phyloP scores from a whole-genome alignment of 2,329 filamentous ascomycete genomes.

The Sporothrix humicola region DNA sequence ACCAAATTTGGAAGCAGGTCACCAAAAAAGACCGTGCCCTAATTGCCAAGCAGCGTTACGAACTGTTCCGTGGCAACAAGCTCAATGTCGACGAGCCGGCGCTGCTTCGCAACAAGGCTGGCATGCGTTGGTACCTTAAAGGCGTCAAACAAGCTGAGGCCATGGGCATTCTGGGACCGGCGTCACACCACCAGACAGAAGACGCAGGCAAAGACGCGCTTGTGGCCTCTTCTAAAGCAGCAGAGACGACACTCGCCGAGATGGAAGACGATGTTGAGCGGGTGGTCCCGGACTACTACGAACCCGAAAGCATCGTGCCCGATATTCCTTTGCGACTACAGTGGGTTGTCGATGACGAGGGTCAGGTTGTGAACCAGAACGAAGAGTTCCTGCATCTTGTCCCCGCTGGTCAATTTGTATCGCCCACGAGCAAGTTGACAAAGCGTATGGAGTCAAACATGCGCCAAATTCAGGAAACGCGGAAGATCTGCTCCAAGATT shows the following conservation, averaged over 20 bases:
- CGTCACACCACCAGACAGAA: slow-evolving; percentile 44
- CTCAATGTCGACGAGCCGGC: slow-evolving; percentile 89
- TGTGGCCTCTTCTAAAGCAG: slow-evolving; percentile 51
- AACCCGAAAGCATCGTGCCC: slow-evolving; percentile 82
- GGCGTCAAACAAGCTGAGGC: slow-evolving; percentile 73
- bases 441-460: slow-evolving; percentile 89
- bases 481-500: slow-evolving; percentile 95
- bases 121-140: slow-evolving; percentile 86
- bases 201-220: background rate
- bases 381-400: slow-evolving; percentile 84
- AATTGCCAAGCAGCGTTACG: slow-evolving; percentile 82
- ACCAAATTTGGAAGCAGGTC: slow-evolving; percentile 98
- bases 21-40: slow-evolving; percentile 94
- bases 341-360: slow-evolving; percentile 90
- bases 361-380: slow-evolving; percentile 83
- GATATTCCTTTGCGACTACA: slow-evolving; percentile 78
- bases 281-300: slow-evolving; percentile 93
- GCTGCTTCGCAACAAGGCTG: slow-evolving; percentile 79
- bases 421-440: slow-evolving; percentile 74
- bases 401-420: slow-evolving; percentile 74
- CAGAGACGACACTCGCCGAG: slow-evolving; percentile 78
- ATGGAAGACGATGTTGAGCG: slow-evolving; percentile 87
- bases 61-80: slow-evolving; percentile 82
- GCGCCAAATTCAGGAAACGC: slow-evolving; percentile 92
- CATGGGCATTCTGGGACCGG: slow-evolving; percentile 49